A percentile compares a stretch with the other conserved stretches of the same genome.
Evolutionary conservation across 1,284 basidiomycete genomes (phyloP).

Genomic region (Tilletia walkeri): DNA sequence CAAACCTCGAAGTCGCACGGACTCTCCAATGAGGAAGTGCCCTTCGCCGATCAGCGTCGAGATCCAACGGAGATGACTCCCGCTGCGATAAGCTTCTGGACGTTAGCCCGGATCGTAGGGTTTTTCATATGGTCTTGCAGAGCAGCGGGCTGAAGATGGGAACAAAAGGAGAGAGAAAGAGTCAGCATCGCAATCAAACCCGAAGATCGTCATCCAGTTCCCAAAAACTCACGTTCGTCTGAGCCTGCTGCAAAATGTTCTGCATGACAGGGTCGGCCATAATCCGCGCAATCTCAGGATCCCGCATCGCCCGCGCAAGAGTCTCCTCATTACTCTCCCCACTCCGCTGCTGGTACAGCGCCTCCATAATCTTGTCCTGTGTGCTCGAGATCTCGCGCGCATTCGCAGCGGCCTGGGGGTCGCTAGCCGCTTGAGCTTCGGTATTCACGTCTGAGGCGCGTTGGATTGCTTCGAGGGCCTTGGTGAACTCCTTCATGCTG

Average conservation of each 20-base stretch:
- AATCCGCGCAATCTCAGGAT: slow-evolving; percentile 82
- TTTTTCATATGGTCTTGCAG: slow-evolving; percentile 98
- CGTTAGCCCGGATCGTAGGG: slow-evolving; percentile 71
- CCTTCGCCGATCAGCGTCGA: neutral
- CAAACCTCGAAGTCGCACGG: neutral
- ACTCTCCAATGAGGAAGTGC: no score
- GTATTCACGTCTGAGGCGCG: slow-evolving; percentile 32
- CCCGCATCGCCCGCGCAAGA: slow-evolving; percentile 87
- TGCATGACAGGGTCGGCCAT: slow-evolving; percentile 60
- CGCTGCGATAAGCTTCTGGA: slow-evolving; percentile 87
- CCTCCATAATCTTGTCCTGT: slow-evolving; percentile 63
- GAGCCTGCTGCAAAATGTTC: slow-evolving; percentile 89
- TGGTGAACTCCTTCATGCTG: slow-evolving; percentile 86
- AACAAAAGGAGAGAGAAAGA: neutral
- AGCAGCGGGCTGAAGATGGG: slow-evolving; percentile 67
- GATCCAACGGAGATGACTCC: slow-evolving; percentile 71
- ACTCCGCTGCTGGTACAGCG: slow-evolving; percentile 75
- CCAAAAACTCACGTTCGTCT: slow-evolving; percentile 57
- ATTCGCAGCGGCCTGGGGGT: slow-evolving; percentile 27
- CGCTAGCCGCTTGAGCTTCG: slow-evolving; percentile 36
- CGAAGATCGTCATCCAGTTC: neutral
- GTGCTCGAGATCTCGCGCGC: slow-evolving; percentile 43
- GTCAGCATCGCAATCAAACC: neutral
- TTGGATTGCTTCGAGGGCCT: slow-evolving; percentile 60
- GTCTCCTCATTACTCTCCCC: slow-evolving; percentile 91